Percentiles rank a stretch among this genome's conserved stretches.
Conservation (phyloP, 2,329 filamentous ascomycete species). For the Gaeumannomyces tritici region DNA sequence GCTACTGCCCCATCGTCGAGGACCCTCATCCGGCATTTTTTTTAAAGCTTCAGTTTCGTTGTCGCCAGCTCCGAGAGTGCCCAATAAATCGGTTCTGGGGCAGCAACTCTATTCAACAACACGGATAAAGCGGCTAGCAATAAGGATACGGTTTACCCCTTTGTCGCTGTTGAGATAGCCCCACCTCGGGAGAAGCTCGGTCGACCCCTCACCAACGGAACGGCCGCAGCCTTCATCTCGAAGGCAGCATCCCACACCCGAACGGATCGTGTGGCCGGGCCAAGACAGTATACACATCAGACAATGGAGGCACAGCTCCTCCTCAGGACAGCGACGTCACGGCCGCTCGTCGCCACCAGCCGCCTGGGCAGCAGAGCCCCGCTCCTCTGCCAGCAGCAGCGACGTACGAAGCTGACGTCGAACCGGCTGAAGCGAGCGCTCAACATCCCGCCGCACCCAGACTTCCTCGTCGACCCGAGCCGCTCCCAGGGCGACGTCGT, state of each 20-base stretch:
- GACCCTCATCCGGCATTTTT: neutral
- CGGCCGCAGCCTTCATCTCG: too few relatives aligned
- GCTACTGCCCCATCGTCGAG: neutral
- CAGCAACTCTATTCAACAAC: neutral
- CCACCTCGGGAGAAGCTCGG: too few relatives aligned
- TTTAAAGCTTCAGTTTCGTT: neutral
- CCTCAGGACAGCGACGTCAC: neutral
- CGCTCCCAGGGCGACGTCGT: constrained; percentile 28
- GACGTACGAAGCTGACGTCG: constrained; percentile 30
- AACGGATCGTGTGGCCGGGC: too few relatives aligned
- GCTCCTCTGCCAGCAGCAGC: constrained; percentile 2
- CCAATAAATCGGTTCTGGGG: neutral
- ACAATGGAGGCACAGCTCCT: neutral
- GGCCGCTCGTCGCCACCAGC: neutral
- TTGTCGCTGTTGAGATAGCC: neutral
- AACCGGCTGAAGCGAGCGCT: constrained; percentile 46
- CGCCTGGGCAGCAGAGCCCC: neutral
- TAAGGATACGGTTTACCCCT: neutral
- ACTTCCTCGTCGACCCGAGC: constrained; percentile 37
- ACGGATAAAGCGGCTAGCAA: neutral
- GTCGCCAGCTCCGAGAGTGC: neutral
- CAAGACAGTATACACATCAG: too few relatives aligned
- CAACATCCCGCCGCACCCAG: constrained; percentile 50
- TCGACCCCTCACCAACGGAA: neutral
- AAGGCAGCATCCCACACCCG: too few relatives aligned